phyloP scores from a whole-genome alignment of 345 rosid species.

The Carallia brachiata region DNA sequence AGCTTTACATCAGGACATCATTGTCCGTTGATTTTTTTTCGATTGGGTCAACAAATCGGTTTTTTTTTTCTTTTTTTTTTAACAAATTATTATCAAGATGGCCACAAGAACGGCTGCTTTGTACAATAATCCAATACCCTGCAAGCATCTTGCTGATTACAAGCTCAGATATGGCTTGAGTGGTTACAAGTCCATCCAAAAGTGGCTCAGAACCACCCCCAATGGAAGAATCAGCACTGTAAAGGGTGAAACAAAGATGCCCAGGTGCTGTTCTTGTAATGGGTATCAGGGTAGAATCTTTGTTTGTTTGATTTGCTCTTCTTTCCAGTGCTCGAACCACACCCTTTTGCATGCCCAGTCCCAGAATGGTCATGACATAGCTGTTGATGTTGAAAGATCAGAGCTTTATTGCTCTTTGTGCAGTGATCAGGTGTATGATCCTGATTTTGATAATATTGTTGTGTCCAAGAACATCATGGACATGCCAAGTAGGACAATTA shows the following conservation, averaged over 20 bases:
- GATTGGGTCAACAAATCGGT: slow-evolving; percentile 6
- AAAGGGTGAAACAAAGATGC: slow-evolving; percentile 30
- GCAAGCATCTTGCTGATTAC: slow-evolving; percentile 75
- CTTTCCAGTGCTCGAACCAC: slow-evolving; percentile 19
- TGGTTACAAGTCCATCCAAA: slow-evolving; percentile 55
- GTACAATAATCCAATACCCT: slow-evolving; percentile 51
- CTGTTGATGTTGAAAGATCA: slow-evolving; percentile 29
- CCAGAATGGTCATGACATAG: slow-evolving; percentile 23
- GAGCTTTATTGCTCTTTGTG: slow-evolving; percentile 31
- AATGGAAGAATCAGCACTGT: slow-evolving; percentile 51
- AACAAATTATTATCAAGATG: slow-evolving; percentile 30
- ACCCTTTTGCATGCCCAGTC: slow-evolving; percentile 21
- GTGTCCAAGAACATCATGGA: slow-evolving; percentile 22
- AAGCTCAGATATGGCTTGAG: slow-evolving; percentile 58
- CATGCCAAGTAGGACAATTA: slow-evolving; percentile 13
- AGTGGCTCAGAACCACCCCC: slow-evolving; percentile 41
- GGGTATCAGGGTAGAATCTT: slow-evolving; percentile 39
- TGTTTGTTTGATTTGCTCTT: slow-evolving; percentile 26
- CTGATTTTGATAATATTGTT: slow-evolving; percentile 31
- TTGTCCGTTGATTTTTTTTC: slow-evolving; percentile 1
- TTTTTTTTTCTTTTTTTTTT: slow-evolving; percentile 3
- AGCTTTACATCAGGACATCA: background rate
- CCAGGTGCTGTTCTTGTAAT: slow-evolving; percentile 64
- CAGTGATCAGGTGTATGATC: slow-evolving; percentile 32
- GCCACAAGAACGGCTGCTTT: slow-evolving; percentile 41